These are phyloP conservation scores for Candida lessepsii DNA, from an alignment of 805 yeast species.

Conservation along the genomic window DNA sequence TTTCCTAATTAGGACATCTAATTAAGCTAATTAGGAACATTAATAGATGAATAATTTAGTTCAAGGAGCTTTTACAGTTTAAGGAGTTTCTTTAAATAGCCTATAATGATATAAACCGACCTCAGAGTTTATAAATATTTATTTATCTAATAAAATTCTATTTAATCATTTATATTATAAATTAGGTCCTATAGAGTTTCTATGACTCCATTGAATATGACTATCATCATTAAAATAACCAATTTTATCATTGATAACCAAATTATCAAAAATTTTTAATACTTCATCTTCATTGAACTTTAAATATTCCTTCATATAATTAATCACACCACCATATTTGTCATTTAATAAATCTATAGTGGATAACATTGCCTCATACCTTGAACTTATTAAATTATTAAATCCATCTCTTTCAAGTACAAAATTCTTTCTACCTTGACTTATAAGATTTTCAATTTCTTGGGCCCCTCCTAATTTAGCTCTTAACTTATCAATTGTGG, in stretches of 20 bases:
- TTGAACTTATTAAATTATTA: conserved; percentile 57
- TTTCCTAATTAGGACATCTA: conserved; percentile 1
- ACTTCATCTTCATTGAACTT: conserved; percentile 47
- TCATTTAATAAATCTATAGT: conserved; percentile 53
- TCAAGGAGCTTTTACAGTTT: too few species aligned
- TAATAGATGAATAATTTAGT: too few species aligned
- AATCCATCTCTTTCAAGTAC: conserved; percentile 51
- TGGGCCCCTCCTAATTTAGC: conserved; percentile 22
- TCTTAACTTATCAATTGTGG: conserved; percentile 30
- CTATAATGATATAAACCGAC: too few species aligned
- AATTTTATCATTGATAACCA: conserved; percentile 21
- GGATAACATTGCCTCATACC: conserved; percentile 68
- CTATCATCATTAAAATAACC: conserved; percentile 9
- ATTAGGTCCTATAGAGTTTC: conserved; percentile 10
- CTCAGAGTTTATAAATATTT: too few species aligned
- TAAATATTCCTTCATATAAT: conserved; percentile 45
- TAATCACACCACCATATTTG: conserved; percentile 54
- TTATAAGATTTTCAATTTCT: conserved; percentile 23
- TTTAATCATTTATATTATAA: too few species aligned
- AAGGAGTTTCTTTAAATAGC: too few species aligned
- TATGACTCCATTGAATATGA: conserved; percentile 13
- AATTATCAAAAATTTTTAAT: conserved; percentile 23
- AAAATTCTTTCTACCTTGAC: conserved; percentile 43
- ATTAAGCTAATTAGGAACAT: too few species aligned
- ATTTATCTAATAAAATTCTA: too few species aligned